phyloP scores from a whole-genome alignment of 257 asterid species.

The Salvia hispanica region DNA sequence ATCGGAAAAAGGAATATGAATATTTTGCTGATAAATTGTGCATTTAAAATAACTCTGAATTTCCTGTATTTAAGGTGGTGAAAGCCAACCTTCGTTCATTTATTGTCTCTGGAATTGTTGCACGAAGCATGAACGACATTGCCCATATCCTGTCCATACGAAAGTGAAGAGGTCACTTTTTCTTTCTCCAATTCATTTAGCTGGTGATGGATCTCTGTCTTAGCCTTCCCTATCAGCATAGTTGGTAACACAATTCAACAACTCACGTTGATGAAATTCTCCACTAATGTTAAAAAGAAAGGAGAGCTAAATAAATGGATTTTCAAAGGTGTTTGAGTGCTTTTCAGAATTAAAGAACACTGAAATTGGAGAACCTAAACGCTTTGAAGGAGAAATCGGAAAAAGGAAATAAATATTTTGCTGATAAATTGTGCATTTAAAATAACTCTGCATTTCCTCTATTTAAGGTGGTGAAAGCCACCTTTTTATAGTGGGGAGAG shows the following conservation, averaged over 20 bases:
- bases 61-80: constrained; percentile 32
- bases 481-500: constrained; percentile 26
- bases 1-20: constrained; percentile 5
- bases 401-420: neutral
- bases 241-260: too few relatives aligned
- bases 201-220: constrained; percentile 41
- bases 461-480: constrained; percentile 32
- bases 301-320: neutral
- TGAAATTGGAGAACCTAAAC: neutral
- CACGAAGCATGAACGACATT: constrained; percentile 26
- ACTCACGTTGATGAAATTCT: too few relatives aligned
- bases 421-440: constrained; percentile 14
- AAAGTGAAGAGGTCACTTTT: constrained; percentile 30
- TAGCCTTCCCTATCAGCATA: constrained; percentile 48
- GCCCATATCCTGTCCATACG: constrained; percentile 24
- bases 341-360: constrained; percentile 21
- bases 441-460: constrained; percentile 26
- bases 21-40: constrained; percentile 4
- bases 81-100: constrained; percentile 26
- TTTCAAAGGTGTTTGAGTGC: constrained; percentile 23
- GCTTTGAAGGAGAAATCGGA: constrained; percentile 8
- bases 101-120: constrained; percentile 26
- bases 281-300: neutral
- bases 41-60: constrained; percentile 21
- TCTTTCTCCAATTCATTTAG: constrained; percentile 40